phyloP scores from a whole-genome alignment of 2,329 filamentous ascomycete species.

The Biscogniauxia mediterranea region DNA sequence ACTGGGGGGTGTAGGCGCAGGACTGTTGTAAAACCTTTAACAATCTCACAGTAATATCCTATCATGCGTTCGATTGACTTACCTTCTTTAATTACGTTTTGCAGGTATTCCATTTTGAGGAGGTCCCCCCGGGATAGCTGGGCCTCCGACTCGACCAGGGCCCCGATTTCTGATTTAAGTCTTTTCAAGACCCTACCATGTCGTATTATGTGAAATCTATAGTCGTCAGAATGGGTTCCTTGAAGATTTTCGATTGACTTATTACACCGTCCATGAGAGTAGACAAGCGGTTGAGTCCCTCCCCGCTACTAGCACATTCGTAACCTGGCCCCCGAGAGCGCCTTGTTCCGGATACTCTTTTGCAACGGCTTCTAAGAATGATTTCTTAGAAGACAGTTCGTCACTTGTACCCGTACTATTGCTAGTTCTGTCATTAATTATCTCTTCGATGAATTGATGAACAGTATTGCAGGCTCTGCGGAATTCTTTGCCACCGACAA shows the following conservation, averaged over 20 bases:
- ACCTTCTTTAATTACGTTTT: constrained; percentile 22
- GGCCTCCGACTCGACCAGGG: constrained; percentile 9
- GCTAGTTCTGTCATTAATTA: constrained; percentile 8
- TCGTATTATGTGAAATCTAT: constrained; percentile 18
- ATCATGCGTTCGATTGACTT: not conserved
- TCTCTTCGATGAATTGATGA: constrained; percentile 16
- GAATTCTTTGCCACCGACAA: constrained; percentile 12
- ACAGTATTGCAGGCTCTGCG: constrained; percentile 13
- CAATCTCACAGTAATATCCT: not conserved
- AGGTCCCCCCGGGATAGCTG: constrained; percentile 14
- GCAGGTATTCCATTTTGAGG: constrained; percentile 14
- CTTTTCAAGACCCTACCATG: constrained; percentile 15
- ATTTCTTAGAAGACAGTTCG: not conserved
- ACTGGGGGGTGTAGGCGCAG: constrained; percentile 22
- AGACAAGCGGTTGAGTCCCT: constrained; percentile 23
- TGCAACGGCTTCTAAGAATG: constrained; percentile 18
- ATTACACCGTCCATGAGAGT: constrained; percentile 22
- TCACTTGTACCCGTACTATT: not conserved
- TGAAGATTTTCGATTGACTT: not conserved
- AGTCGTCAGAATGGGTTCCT: constrained; percentile 1
- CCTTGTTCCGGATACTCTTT: constrained; percentile 12
- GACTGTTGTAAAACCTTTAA: not conserved
- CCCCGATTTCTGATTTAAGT: constrained; percentile 14
- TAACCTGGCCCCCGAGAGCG: constrained; percentile 17
- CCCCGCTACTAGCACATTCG: constrained; percentile 23